Evolutionary conservation across 2,329 filamentous ascomycete genomes (phyloP), one percentile per base, ranked within the genome.

Genomic region (Cryphonectria nitschkei): DNA sequence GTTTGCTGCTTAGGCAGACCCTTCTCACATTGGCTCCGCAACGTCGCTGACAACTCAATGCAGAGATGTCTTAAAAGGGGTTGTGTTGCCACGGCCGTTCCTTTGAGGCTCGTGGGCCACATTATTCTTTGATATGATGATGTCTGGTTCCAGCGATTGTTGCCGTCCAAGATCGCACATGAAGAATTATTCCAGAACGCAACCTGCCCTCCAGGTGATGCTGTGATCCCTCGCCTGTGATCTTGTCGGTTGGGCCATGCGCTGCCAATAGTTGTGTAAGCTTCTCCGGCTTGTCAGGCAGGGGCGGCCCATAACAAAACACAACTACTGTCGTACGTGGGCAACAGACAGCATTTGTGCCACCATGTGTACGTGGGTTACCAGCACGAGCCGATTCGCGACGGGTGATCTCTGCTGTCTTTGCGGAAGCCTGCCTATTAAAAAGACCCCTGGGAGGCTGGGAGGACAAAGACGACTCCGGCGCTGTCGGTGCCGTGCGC

Each of bases 261-360:
- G 65, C 58, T 67, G 65, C 52, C 32, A 61, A 63, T 68, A 54
- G 41, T 61, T 41, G 68, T 70, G 68, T 63, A 62, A 60, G 60
- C 68, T 68, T 70, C 64, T 65, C 26, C 68, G 43, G 62, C 65
- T 70, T 70, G 68, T 66, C 65, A 70, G 69, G 71, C 68, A 68
- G 70, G 68, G 70, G 68, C 54, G 67, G 34, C 63, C 65, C 68
- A 68, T 52, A 56, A 70, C 64, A 68, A 43, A 5, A 67, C 60
- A 68, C 46, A 56, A 56, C 26, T 50, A 11, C 64, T 60, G 64
- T 70, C 64, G 68, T 67, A 67, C 64, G 22, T 64, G 67, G 39
- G 67, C 34, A 63, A 68, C 8, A 41, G 26, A 70, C 34, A 46
- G 26, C 16, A 22, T 29, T 43, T 26, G 61, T 63, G 64, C 41